Percentiles rank a stretch among this genome's conserved stretches.
phyloP scores from a whole-genome alignment of 2,329 filamentous ascomycete genomes.

The Pyrenochaeta sp. region DNA sequence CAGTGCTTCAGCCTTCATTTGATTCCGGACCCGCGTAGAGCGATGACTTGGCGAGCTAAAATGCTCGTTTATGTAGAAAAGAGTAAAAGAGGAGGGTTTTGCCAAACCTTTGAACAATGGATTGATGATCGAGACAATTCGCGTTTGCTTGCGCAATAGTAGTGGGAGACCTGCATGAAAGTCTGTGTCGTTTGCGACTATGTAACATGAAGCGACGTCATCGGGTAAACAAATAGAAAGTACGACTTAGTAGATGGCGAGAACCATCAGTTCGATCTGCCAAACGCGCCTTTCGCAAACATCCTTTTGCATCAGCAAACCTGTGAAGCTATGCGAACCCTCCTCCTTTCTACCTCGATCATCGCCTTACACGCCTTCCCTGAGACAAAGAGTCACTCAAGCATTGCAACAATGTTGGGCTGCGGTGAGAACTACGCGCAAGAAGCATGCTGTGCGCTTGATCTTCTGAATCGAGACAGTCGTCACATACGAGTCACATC shows the following conservation, averaged over 20 bases:
- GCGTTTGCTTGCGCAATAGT: constrained; percentile 2
- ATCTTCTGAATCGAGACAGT: background rate
- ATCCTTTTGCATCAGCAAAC: background rate
- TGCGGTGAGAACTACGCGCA: background rate
- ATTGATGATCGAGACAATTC: background rate
- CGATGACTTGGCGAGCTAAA: background rate
- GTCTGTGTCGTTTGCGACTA: background rate
- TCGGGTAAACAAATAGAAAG: constrained; percentile 8
- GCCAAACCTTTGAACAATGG: background rate
- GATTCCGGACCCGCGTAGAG: background rate
- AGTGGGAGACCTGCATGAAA: background rate
- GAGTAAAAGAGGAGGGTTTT: background rate
- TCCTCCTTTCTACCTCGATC: background rate
- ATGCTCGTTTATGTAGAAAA: background rate
- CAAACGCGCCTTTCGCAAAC: background rate
- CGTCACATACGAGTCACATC: background rate
- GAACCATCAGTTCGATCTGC: background rate
- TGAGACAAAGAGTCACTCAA: no score
- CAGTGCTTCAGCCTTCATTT: constrained; percentile 27
- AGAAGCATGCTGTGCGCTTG: no score
- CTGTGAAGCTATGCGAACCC: background rate
- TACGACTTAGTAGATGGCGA: background rate
- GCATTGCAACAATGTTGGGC: background rate
- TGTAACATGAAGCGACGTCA: constrained; percentile 12
- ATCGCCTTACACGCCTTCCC: background rate